phyloP scores from a whole-genome alignment of 768 basidiomycete species.

The button mushroom (Agaricus bisporus) region DNA sequence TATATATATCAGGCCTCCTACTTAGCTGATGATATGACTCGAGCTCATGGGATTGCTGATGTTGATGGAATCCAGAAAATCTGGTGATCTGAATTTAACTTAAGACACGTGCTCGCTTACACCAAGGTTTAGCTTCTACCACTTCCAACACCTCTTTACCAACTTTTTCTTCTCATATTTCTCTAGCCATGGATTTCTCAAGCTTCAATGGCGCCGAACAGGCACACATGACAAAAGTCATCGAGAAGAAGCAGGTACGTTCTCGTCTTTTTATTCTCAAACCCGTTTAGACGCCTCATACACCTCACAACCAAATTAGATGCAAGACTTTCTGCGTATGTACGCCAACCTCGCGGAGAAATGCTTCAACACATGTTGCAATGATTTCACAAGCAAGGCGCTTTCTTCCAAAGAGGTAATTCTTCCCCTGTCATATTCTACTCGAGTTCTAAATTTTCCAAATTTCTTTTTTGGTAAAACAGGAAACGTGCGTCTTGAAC shows the following conservation, averaged over 20 bases:
- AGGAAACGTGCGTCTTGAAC: slow-evolving; percentile 89
- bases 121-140: neutral
- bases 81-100: no score
- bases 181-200: slow-evolving; percentile 78
- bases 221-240: slow-evolving; percentile 91
- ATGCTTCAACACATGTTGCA: slow-evolving; percentile 92
- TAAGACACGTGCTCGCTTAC: slow-evolving; percentile 16
- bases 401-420: slow-evolving; percentile 87
- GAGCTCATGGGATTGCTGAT: no score
- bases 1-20: no score
- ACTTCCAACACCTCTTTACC: slow-evolving; percentile 1
- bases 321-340: slow-evolving; percentile 97
- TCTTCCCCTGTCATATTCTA: neutral
- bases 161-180: slow-evolving; percentile 12
- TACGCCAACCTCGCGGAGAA: slow-evolving; percentile 94
- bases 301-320: slow-evolving; percentile 39
- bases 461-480: neutral
- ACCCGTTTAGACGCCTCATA: neutral
- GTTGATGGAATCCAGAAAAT: no score
- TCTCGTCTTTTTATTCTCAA: neutral
- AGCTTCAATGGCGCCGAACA: slow-evolving; percentile 86
- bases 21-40: neutral
- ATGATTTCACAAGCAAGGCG: slow-evolving; percentile 95
- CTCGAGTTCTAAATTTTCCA: slow-evolving; percentile 1
- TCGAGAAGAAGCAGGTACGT: slow-evolving; percentile 93